Conservation (phyloP, 1,139 yeast genomes). For the Candida dubliniensis region DNA sequence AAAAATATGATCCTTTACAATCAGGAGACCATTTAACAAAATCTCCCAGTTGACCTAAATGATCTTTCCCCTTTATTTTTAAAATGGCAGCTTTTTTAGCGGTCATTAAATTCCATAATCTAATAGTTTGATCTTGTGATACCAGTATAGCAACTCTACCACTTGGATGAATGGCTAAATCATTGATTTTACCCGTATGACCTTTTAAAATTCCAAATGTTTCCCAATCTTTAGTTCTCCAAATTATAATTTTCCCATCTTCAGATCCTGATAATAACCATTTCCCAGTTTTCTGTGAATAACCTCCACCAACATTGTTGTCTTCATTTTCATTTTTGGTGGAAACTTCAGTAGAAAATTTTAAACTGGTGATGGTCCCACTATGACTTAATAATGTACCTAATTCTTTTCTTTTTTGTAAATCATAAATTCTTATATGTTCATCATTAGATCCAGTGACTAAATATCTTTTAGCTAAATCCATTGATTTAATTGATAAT, state of each 20-base stretch:
- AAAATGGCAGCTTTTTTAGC: slow-evolving; percentile 90
- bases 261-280: slow-evolving; percentile 92
- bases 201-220: slow-evolving; percentile 85
- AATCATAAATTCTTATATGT: slow-evolving; percentile 89
- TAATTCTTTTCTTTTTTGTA: slow-evolving; percentile 89
- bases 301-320: slow-evolving; percentile 12
- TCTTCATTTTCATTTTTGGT: slow-evolving; percentile 14
- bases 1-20: slow-evolving; percentile 60
- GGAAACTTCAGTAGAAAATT: slow-evolving; percentile 57
- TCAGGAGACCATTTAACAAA: slow-evolving; percentile 58
- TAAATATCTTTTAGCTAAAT: slow-evolving; percentile 77
- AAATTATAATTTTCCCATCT: slow-evolving; percentile 84
- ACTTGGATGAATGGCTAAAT: slow-evolving; percentile 86
- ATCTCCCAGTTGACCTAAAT: slow-evolving; percentile 64
- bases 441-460: slow-evolving; percentile 97
- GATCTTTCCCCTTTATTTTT: slow-evolving; percentile 67
- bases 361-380: slow-evolving; percentile 79
- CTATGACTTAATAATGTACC: slow-evolving; percentile 89
- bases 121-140: slow-evolving; percentile 76
- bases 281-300: slow-evolving; percentile 51
- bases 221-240: slow-evolving; percentile 99
- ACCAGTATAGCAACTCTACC: slow-evolving; percentile 90
- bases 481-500: slow-evolving; percentile 80
- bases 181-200: slow-evolving; percentile 75
- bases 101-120: slow-evolving; percentile 96